Evolutionary conservation across 2,329 filamentous ascomycete species (phyloP).

Genomic region (Pestalotiopsis sp.): DNA sequence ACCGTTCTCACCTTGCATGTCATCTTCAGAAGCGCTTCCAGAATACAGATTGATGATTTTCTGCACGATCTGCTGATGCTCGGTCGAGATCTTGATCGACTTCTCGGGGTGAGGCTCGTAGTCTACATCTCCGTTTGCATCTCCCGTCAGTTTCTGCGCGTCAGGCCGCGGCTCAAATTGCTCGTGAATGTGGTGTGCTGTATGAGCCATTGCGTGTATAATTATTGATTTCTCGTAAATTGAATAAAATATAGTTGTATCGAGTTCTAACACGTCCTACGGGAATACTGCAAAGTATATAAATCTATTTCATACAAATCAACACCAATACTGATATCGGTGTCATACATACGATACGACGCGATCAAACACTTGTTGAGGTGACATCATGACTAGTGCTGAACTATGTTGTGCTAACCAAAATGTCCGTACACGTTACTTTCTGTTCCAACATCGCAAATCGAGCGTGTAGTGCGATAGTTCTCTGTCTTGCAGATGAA

Average conservation of each 20-base stretch:
- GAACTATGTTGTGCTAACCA: too few species aligned
- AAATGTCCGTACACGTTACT: too few species aligned
- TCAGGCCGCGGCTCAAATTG: constrained; percentile 16
- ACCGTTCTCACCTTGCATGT: constrained; percentile 35
- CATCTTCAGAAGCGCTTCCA: constrained; percentile 44
- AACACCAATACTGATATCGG: neutral
- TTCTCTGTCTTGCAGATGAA: too few species aligned
- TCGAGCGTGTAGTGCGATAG: too few species aligned
- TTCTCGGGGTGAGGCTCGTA: constrained; percentile 39
- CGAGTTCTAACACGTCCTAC: neutral
- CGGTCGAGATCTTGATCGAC: constrained; percentile 30
- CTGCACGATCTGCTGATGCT: constrained; percentile 39
- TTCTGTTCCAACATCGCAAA: too few species aligned
- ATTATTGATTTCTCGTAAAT: neutral
- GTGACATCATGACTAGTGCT: neutral
- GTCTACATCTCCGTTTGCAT: constrained; percentile 30
- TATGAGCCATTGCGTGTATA: neutral
- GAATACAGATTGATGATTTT: constrained; percentile 44
- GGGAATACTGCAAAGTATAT: too few species aligned
- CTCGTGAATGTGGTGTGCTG: neutral
- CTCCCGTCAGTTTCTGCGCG: constrained; percentile 11
- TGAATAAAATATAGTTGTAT: neutral
- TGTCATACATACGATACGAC: neutral
- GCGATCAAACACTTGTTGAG: neutral
- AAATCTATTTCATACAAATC: neutral